phyloP scores from a whole-genome alignment of 257 asterid genomes.

The Prunella vulgaris region DNA sequence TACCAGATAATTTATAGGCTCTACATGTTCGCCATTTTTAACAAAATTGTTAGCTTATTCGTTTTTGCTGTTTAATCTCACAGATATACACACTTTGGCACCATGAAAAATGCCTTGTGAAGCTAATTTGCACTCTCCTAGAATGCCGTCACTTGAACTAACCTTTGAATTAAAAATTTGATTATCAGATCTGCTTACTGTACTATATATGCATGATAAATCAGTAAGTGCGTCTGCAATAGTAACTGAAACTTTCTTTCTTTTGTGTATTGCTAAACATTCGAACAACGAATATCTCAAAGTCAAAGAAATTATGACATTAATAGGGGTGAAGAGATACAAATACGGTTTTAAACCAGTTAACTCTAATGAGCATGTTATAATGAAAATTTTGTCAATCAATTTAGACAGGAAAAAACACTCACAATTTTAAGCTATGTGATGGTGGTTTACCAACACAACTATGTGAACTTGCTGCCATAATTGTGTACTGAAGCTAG shows the following conservation, averaged over 20 bases:
- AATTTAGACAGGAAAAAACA: background rate
- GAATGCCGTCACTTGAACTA: background rate
- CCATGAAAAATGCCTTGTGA: background rate
- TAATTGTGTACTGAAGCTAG: background rate
- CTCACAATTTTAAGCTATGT: background rate
- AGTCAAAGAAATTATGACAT: background rate
- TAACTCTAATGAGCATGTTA: slow-evolving; percentile 4
- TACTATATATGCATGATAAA: background rate
- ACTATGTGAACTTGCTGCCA: background rate
- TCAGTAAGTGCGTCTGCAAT: background rate
- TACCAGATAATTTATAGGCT: background rate
- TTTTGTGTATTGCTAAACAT: background rate
- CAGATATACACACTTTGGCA: background rate
- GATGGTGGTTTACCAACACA: background rate
- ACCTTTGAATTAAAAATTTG: background rate
- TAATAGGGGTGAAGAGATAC: background rate
- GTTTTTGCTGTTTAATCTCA: background rate
- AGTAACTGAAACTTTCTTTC: background rate
- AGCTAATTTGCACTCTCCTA: background rate
- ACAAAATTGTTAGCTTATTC: background rate
- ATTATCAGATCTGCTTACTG: background rate
- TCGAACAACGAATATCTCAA: background rate
- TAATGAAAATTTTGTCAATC: background rate
- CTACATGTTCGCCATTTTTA: background rate
- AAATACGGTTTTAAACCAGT: background rate